Evolutionary conservation across 1,284 basidiomycete genomes (phyloP), one percentile per base, ranked within the genome.

Genomic region (Fistulina hepatica): DNA sequence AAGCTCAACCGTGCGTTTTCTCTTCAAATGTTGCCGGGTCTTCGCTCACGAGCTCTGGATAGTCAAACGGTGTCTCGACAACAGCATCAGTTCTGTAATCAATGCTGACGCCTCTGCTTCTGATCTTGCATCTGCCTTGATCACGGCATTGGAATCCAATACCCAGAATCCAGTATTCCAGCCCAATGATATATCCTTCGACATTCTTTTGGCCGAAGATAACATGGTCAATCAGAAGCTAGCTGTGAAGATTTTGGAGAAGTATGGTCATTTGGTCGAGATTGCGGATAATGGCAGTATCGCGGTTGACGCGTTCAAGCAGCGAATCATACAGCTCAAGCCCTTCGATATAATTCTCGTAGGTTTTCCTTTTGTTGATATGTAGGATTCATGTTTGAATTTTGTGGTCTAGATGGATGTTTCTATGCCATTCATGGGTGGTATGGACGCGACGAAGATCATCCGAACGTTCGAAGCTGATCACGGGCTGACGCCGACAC

Each of bases 171-270:
- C 88, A 0, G 83, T 73, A 45, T 77, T 76, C 33, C 78, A 69
- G 39, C 81, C 76, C 21, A 88, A 83, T 56, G 89, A 97, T 50
- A 73, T 89, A 13, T 74, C 81, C 5, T 92, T 90, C 60, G 89
- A 89, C 57, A 94, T 97, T 46, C 70, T 98, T n/a, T 73, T 98
- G 6, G 94, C 94, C 0, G 94, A 99, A 58, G 95, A 98, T 59
- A 98, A 98, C 53, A 65, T 94, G 48, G 94, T 98, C 45, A 98
- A 98, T 64, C 94, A 98, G 66, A 90, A 92, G 57, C 63, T 98
- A 5, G 95, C 95, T 0, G 85, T 95, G 49, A 97, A 97, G 70
- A 90, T 98, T 48, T 66, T 99, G 23, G 92, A 97, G 63, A 94
- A 92, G 55, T 93, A 93, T 38, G 94, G 94, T 0, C 95, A 98